Conservation (phyloP, 352 stramenopile genomes). For the Phytophthora constricta region DNA sequence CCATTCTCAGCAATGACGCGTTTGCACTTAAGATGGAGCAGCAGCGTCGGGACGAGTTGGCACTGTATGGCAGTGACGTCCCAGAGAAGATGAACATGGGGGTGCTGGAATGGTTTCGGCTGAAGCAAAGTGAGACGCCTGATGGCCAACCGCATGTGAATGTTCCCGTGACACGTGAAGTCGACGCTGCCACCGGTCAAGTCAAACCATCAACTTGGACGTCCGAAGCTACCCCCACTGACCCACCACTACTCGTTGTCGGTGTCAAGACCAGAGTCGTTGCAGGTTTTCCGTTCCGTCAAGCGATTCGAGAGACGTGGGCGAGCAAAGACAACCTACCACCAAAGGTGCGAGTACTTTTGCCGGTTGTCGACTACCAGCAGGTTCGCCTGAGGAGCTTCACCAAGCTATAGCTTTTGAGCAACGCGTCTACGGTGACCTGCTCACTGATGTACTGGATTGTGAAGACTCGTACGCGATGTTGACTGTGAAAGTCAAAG, state of each 20-base stretch:
- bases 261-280: conserved; percentile 53
- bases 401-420: conserved; percentile 41
- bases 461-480: conserved; percentile 63
- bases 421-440: conserved; percentile 41
- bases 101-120: conserved; percentile 29
- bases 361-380: conserved; percentile 30
- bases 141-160: background rate
- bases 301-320: conserved; percentile 53
- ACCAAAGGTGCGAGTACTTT: conserved; percentile 34
- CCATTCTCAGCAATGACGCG: conserved; percentile 16
- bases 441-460: conserved; percentile 56
- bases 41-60: conserved; percentile 20
- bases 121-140: background rate
- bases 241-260: conserved; percentile 38
- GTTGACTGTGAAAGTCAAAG: conserved; percentile 62
- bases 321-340: conserved; percentile 23
- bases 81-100: conserved; percentile 2
- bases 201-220: background rate
- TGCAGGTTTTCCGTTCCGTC: conserved; percentile 41
- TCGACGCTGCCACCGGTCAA: conserved; percentile 28
- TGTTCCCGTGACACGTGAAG: conserved; percentile 9
- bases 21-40: conserved; percentile 18
- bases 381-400: conserved; percentile 12
- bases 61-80: conserved; percentile 5
- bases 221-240: background rate